These are phyloP conservation scores for Didymellaceae sp. DNA, from an alignment of 2,329 filamentous ascomycete species.

Conservation along the genomic window DNA sequence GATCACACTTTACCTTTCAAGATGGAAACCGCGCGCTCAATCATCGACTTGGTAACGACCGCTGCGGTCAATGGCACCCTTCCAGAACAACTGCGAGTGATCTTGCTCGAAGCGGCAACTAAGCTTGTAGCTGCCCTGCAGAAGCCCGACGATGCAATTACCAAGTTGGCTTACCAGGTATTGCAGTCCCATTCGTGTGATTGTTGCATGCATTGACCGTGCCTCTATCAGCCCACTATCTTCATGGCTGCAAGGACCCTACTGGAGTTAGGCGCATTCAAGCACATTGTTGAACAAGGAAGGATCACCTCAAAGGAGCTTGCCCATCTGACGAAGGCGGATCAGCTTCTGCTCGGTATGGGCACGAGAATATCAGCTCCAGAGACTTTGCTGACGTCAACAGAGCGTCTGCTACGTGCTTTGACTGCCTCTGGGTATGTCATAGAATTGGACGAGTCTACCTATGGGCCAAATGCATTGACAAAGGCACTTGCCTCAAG, in stretches of 20 bases:
- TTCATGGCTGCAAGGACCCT: conserved; percentile 10
- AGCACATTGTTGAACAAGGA: conserved; percentile 3
- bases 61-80: neutral
- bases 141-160: conserved; percentile 8
- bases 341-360: conserved; percentile 9
- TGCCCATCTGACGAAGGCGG: conserved; percentile 1
- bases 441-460: conserved; percentile 1
- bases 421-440: conserved; percentile 12
- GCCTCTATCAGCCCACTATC: neutral
- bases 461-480: neutral
- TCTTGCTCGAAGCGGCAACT: neutral
- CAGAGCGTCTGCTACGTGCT: conserved; percentile 9
- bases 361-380: neutral
- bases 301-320: conserved; percentile 6
- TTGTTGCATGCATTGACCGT: neutral
- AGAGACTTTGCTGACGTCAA: neutral
- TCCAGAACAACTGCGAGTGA: neutral
- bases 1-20: neutral
- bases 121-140: conserved; percentile 7
- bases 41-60: neutral
- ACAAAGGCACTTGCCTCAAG: conserved; percentile 5
- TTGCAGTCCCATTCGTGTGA: neutral
- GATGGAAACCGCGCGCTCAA: neutral
- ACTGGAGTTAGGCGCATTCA: conserved; percentile 4
- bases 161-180: conserved; percentile 6